Evolutionary conservation across 805 yeast species (phyloP).

Genomic region (Spathaspora passalidarum): DNA sequence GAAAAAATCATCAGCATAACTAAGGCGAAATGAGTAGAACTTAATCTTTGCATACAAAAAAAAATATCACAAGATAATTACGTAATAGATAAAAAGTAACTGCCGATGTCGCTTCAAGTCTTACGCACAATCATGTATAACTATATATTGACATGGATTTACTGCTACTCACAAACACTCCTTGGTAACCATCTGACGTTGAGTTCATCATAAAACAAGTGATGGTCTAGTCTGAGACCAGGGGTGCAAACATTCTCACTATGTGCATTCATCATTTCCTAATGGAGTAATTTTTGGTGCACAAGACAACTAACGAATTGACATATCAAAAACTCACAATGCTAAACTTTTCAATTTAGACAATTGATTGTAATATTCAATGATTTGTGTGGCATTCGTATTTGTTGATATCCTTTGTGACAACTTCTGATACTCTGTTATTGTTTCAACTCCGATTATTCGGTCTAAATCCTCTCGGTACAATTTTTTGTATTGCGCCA

Average conservation of each 20-base stretch:
- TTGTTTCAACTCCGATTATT: conserved; percentile 16
- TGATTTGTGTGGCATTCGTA: background rate
- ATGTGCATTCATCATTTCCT: no score
- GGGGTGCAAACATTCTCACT: no score
- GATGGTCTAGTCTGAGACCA: no score
- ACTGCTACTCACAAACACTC: background rate
- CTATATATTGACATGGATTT: background rate
- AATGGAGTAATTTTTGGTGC: background rate
- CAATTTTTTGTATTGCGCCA: conserved; percentile 9
- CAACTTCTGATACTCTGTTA: conserved; percentile 12
- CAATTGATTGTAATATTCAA: conserved; percentile 7
- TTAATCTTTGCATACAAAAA: background rate
- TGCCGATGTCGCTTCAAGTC: no score
- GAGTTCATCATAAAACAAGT: no score
- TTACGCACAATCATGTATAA: no score
- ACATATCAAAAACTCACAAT: background rate
- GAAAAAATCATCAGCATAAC: background rate
- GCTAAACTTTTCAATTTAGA: conserved; percentile 7
- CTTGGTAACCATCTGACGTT: background rate
- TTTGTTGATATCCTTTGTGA: background rate
- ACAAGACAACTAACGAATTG: background rate
- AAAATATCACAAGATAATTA: background rate
- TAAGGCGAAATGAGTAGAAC: background rate
- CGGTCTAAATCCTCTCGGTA: conserved; percentile 13
- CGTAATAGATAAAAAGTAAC: no score